Evolutionary conservation across 139 green algal species (phyloP).

Genomic region (Chlorella sp.): DNA sequence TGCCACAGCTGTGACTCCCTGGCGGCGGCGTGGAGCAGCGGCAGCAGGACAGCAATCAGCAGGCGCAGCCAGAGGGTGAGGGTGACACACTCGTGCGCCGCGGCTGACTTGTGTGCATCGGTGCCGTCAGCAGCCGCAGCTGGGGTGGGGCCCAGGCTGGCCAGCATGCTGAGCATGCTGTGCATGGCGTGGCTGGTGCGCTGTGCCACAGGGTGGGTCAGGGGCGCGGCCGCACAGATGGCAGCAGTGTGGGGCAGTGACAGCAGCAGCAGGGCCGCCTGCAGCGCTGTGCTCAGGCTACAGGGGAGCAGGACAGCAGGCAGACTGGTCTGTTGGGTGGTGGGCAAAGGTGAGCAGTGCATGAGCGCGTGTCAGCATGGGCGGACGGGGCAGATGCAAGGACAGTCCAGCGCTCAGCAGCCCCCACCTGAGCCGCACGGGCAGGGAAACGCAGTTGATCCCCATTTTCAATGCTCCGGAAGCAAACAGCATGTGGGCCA

Average conservation of each 20-base stretch:
- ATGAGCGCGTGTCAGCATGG: no score
- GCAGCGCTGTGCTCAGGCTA: background rate
- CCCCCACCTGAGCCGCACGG: background rate
- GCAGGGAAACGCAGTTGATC: background rate
- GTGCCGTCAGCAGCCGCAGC: background rate
- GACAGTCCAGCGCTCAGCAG: background rate
- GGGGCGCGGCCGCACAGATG: background rate
- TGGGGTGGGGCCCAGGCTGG: background rate
- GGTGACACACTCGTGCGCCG: background rate
- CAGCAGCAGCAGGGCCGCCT: background rate
- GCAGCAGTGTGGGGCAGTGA: background rate
- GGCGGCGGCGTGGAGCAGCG: background rate
- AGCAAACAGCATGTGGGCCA: slow-evolving; percentile 1
- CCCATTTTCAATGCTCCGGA: background rate
- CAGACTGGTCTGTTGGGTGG: no score
- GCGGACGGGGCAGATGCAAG: no score
- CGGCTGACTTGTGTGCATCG: background rate
- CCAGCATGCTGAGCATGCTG: background rate
- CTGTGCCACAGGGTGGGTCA: background rate
- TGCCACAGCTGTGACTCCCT: background rate
- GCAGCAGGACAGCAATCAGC: background rate
- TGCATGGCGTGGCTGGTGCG: background rate
- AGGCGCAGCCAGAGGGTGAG: background rate
- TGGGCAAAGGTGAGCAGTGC: no score
- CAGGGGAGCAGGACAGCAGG: no score